Evolutionary conservation across 371 early-diverging fungal species (phyloP), one percentile per base, ranked within the genome.

Genomic region (Apophysomyces sp.): DNA sequence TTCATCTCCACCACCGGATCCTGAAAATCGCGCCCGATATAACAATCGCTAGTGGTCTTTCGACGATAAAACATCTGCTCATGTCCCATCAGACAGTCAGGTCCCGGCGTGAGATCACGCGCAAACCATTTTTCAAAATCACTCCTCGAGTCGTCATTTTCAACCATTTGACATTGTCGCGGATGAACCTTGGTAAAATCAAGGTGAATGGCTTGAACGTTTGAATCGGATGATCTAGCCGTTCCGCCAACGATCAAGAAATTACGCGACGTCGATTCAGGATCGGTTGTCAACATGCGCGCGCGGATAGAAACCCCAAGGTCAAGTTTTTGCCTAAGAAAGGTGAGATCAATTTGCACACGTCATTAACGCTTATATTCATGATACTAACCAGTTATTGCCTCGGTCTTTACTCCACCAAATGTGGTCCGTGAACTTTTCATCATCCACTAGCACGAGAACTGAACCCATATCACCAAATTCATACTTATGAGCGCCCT

Each of bases 71-170:
- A 93, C 58, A 80, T 73, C 37, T 87, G 80, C 52, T 77, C 89
- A 63, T 90, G 87, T 1, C 97, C 97, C 91, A 97, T 90, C 61
- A 97, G 75, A 73, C 97, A 97, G 40, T 89, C 89, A 11, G 85
- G 84, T 3, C 84, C 84, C 28, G 77, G 76, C 2, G 83, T 82
- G 4, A 87, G 66, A 28, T 80, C 76, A 37, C 85, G 83, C 11
- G 89, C 85, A 44, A 75, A 77, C 92, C 94, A 96, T 55, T 70
- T 71, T 65, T 95, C 95, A 72, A 89, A 93, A 62, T 97, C 97
- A 26, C 71, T 80, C 44, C 76, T 71, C 28, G 71, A 74, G 41
- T 80, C 74, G 40, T 88, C 72, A 52, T 77, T 64, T 40, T 68
- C 72, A 27, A 81, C 76, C 15, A 85, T 64, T 7, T 76, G 75